Evolutionary conservation across 495 filamentous ascomycete species (phyloP).

Genomic region (Talaromyces thailandensis): DNA sequence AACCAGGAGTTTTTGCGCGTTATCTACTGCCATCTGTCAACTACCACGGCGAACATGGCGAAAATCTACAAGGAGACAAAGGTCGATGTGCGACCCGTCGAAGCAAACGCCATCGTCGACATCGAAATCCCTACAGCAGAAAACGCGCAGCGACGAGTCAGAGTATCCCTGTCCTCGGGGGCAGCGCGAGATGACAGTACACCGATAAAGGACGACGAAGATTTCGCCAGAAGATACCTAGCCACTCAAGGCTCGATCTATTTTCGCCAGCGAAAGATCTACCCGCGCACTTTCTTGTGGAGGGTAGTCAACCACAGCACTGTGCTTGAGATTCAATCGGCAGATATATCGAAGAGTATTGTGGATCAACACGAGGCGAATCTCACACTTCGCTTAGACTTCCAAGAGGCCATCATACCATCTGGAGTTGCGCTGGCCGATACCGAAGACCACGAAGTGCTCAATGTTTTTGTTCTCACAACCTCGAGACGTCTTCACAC

Average conservation of each 20-base stretch:
- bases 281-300: conserved; percentile 85
- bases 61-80: conserved; percentile 79
- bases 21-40: not conserved
- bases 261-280: conserved; percentile 63
- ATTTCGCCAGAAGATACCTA: conserved; percentile 60
- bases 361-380: conserved; percentile 55
- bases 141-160: conserved; percentile 29
- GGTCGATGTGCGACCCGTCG: conserved; percentile 68
- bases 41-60: conserved; percentile 23
- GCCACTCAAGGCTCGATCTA: conserved; percentile 77
- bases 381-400: conserved; percentile 65
- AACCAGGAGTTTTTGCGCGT: not conserved
- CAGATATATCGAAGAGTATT: conserved; percentile 67
- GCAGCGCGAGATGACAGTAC: conserved; percentile 20
- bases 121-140: conserved; percentile 59
- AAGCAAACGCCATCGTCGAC: conserved; percentile 57
- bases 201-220: conserved; percentile 59
- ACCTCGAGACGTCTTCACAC: conserved; percentile 69
- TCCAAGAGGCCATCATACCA: conserved; percentile 60
- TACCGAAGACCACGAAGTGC: conserved; percentile 62
- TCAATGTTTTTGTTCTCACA: conserved; percentile 77
- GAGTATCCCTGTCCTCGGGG: conserved; percentile 33
- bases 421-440: conserved; percentile 77
- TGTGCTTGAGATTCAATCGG: conserved; percentile 71
- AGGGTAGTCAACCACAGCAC: conserved; percentile 72